These are phyloP conservation scores for Alternaria brassicae DNA, from an alignment of 2,329 filamentous ascomycete species.

Conservation along the genomic window DNA sequence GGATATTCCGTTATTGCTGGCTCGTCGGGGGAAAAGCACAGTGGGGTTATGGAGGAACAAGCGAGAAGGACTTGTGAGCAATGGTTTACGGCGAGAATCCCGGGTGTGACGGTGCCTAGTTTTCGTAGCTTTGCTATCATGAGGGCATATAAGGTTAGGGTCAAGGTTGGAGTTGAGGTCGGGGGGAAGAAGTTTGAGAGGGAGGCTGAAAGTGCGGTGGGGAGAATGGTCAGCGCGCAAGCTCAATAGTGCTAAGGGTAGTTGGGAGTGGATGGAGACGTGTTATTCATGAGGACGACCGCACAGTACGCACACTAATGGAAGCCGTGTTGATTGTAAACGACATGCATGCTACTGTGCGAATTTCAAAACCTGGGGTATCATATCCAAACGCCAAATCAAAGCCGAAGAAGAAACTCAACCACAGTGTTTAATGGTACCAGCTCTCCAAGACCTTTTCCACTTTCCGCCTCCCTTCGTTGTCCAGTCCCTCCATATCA, in stretches of 20 bases:
- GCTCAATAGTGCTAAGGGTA: slow-evolving; percentile 22
- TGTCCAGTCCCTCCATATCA: slow-evolving; percentile 27
- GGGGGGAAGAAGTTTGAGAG: slow-evolving; percentile 6
- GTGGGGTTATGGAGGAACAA: slow-evolving; percentile 20
- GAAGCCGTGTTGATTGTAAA: neutral
- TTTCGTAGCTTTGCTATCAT: slow-evolving; percentile 36
- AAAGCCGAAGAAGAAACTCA: neutral
- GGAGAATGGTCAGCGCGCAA: neutral
- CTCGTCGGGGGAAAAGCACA: neutral
- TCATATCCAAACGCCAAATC: slow-evolving; percentile 18
- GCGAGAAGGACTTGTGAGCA: slow-evolving; percentile 16
- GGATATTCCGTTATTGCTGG: neutral
- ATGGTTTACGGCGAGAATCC: slow-evolving; percentile 32
- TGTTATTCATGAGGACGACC: too few species aligned
- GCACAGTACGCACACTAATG: neutral
- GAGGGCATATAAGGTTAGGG: slow-evolving; percentile 30
- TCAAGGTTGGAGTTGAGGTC: slow-evolving; percentile 5
- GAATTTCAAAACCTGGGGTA: slow-evolving; percentile 9
- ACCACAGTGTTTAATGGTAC: slow-evolving; percentile 2
- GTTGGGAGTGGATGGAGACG: neutral
- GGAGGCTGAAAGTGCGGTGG: neutral
- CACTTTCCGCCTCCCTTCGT: slow-evolving; percentile 33
- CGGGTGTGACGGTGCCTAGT: slow-evolving; percentile 29
- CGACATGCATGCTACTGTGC: neutral
- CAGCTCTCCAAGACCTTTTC: slow-evolving; percentile 35